Base-by-base conservation (phyloP, 371 early-diverging fungal genomes). In the Rhizomucor pusillus region DNA sequence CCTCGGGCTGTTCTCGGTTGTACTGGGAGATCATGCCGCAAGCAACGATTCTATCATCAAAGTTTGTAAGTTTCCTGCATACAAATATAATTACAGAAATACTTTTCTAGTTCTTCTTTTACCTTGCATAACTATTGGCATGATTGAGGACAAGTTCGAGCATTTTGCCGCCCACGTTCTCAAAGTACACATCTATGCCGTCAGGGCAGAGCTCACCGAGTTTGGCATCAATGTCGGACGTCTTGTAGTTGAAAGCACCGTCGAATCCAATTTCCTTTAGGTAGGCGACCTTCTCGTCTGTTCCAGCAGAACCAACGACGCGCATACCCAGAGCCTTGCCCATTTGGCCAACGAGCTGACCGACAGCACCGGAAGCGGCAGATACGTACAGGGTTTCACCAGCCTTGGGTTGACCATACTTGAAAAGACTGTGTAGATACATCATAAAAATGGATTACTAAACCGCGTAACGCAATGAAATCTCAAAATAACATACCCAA, bases 181-280 rank as follows among this genome's bases (percentile, higher is more conserved):
- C 89, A 63, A 79, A 90, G 62, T 89, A 88, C 47, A 87, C 77
- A 56, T 90, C 90, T 46, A 91, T 80, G 40, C 90, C 93, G 5
- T 81, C 74, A 6, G 86, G 88, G 20, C 79, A 80, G 14, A 66
- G 59, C 52, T 82, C 66, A 1, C 71, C 71, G 5, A 65, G 11
- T 58, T 48, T 18, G 47, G 61, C 33, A 77, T 80, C 29, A 69
- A 71, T 1, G 33, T 89, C 89, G 19, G 89, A 72, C 69, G 78
- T 88, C 73, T 90, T 91, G 82, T 92, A 92, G 79, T 91, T 92
- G 79, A 91, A 90, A n/a, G 86, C 92, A 5, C 62, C 82, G 63
- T 90, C 89, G 43, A 86, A 87, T 3, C 85, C 85, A 23, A 78
- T 71, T 11, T 79, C 73, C 60, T 74, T 79, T 44, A 91, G 76